Base-by-base conservation (phyloP, 2,329 filamentous ascomycete species). In the Paracoccidioides lutzii region DNA sequence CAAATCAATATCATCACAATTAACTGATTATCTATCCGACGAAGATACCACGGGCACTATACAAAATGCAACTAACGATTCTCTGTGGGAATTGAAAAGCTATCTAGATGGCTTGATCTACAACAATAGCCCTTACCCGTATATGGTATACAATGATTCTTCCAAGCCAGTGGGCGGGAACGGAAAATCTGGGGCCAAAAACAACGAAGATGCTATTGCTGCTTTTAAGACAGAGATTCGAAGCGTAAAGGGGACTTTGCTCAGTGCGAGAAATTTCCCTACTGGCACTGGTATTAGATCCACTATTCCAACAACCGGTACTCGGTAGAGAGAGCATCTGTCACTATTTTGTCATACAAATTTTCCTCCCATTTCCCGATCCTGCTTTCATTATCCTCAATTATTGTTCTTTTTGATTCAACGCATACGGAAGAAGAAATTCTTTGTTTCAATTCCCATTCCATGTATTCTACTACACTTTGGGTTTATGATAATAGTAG, bases 201-300 rank as follows among this genome's bases (percentile, higher is more conserved):
- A 67, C 28, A 76, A 78, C 61, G 75, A 78, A 32, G 80, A 82
- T 62, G 79, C 78, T n/a, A 76, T 83, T 55, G 73, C 79, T 12
- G 72, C 74, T 40, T 69, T 84, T 59, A 81, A 79, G 66, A 73
- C 74, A 44, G 81, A 84, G 61, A 83, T 85, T 53, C 70, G 81
- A 55, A 76, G 78, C 38, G 77, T 84, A 22, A 85, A 85, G 66
- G 82, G 81, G 10, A 80, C 81, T 2, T 71, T 85, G 55, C 65
- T 85, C 59, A 83, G 80, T 64, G 79, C 81, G 7, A 78, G 79
- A 59, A 81, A 83, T 59, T 85, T 85, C 60, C 79, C 77, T 7
- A 46, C 59, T 28, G 65, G 59, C n/a, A 49, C 51, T 14, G 53
- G 53, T 14, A 35, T 45, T 12, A 53, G 52, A 44, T 44, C 41